Evolutionary conservation across 2,329 filamentous ascomycete species (phyloP), one percentile per base, ranked within the genome.

Genomic region (Zopfia rhizophila): DNA sequence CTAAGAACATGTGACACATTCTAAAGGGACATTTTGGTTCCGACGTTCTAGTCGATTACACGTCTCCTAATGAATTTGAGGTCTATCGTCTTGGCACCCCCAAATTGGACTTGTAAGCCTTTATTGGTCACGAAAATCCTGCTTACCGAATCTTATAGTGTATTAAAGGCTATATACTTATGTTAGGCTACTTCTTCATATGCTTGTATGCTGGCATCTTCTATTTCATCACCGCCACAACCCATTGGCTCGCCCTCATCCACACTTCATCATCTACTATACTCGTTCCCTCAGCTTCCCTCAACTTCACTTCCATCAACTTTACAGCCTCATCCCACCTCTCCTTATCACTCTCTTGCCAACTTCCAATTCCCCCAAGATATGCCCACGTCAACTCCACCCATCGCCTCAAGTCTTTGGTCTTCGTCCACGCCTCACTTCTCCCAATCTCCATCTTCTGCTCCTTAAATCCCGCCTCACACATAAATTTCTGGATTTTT

Each of bases 241-340:
- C 52, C 63, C 65, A 68, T 50, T 66, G 62, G 32, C 60, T 61
- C 17, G 62, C 62, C 38, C 50, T 59, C 60, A 68, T 60, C 43
- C 45, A 51, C n/a, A 60, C 47, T 45, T 61, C 53, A 6, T 53
- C 62, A 19, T 48, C 62, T 19, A 56, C 58, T 3, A 48, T 45
- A 29, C 56, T 59, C 13, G 59, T 63, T 2, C 55, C 60, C 19
- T 31, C 16, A 29, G 54, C 46, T 6, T 43, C 40, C 43, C 53
- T 45, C 46, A 66, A 29, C 14, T 47, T 24, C 49, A 60, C 42
- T 7, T 42, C 55, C 25, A 69, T 30, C 19, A 56, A 19, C 18
- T 63, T 54, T 2, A 68, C 61, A 22, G 60, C 61, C 31, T 64
- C 56, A 27, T 65, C 62, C 65, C 66, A 68, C 19, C 32, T 60